Evolutionary conservation across 352 stramenopile species (phyloP), one percentile per base, ranked within the genome.

Genomic region (Blastocystis hominis): DNA sequence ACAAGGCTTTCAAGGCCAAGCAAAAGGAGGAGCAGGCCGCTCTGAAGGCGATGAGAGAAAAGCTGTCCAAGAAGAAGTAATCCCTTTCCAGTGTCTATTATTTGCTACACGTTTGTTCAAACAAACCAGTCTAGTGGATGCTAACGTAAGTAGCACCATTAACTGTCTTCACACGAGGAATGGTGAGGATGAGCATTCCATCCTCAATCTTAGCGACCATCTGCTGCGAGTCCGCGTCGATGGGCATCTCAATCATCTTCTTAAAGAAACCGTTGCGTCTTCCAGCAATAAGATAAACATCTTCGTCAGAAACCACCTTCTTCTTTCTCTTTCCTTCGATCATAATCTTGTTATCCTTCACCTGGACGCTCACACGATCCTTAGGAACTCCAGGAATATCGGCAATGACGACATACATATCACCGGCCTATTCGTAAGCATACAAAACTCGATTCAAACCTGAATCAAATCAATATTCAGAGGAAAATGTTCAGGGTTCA

Each of bases 251-350:
- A 7, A 87, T 9, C 62, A 87, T 61, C 34, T 64, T 61, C 50
- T 78, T 87, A 59, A 87, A 87, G 13, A 78, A 20, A 42, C 77
- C 77, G 40, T 75, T 78, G 13, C 62, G 46, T 61, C 77, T 61
- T 34, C 70, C 53, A 10, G 13, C 9, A 77, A 87, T 54, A n/a
- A 87, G 77, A 64, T 77, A 87, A 9, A 36, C 44, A 47, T 87
- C 77, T 34, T 87, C 66, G 13, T 13, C n/a, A 47, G 42, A 63
- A n/a, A 87, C 50, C n/a, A 87, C 77, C 77, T 87, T 87, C 63
- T 69, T 87, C 55, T 87, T 87, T 78, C 77, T 78, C 56, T 87
- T 87, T 54, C 77, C 77, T 34, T 87, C 77, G 20, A 87, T 87
- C n/a, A 64, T 54, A 47, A 87, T 61, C 77, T 87, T 87, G 77